phyloP scores from a whole-genome alignment of 2,329 filamentous ascomycete genomes.

The Helminthosporium solani region DNA sequence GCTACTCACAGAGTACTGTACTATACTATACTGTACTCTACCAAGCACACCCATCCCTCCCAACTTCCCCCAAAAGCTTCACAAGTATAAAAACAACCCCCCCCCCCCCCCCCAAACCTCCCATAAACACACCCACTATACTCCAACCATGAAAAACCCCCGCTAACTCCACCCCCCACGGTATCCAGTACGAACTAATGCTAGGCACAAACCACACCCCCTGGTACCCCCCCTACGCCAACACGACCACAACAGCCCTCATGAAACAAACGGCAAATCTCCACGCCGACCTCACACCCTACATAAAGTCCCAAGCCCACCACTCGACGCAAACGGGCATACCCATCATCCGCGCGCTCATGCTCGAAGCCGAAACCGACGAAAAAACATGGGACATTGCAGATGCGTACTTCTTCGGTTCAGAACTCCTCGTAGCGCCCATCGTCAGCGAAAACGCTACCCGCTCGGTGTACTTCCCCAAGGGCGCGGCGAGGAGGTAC shows the following conservation, averaged over 20 bases:
- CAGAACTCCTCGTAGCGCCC: slow-evolving; percentile 38
- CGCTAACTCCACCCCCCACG: no score
- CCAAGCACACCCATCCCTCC: no score
- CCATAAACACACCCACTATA: no score
- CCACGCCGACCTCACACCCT: slow-evolving; percentile 37
- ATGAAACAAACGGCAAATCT: slow-evolving; percentile 35
- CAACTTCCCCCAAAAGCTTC: no score
- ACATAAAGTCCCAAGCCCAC: slow-evolving; percentile 36
- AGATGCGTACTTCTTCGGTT: slow-evolving; percentile 40
- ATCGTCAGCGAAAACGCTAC: slow-evolving; percentile 27
- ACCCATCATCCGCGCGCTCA: slow-evolving; percentile 38
- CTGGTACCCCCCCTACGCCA: slow-evolving; percentile 37
- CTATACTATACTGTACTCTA: no score
- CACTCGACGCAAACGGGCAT: slow-evolving; percentile 30
- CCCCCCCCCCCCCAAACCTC: no score
- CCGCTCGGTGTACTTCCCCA: slow-evolving; percentile 38
- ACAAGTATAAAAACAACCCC: no score
- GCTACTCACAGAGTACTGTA: no score
- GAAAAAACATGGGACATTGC: slow-evolving; percentile 20
- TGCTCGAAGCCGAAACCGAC: slow-evolving; percentile 36
- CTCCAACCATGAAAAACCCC: no score
- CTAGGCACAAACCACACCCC: slow-evolving; percentile 39
- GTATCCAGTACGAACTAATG: slow-evolving; percentile 42
- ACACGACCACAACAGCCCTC: slow-evolving; percentile 25
- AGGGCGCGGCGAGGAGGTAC: slow-evolving; percentile 20